Base-by-base conservation (phyloP, 1,284 basidiomycete genomes). In the Cutaneotrichosporon arboriforme region DNA sequence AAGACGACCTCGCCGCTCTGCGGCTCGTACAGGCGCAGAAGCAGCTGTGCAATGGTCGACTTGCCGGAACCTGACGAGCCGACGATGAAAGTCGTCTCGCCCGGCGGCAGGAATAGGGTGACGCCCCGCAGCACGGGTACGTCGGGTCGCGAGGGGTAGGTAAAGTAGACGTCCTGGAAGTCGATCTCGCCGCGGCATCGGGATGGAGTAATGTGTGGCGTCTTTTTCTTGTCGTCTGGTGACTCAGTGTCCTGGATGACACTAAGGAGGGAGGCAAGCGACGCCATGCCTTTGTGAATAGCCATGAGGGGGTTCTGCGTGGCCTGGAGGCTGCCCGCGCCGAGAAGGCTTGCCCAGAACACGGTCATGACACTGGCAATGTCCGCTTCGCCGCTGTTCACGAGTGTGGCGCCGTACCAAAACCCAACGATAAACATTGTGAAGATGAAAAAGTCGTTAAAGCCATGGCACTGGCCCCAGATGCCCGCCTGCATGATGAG, bases 401-500 rank as follows among this genome's bases (percentile, higher is more conserved):
- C 90, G 49, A 97, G 81, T 67, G 87, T 85, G 3, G 87, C 82
- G 13, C 94, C 96, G 70, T 87, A 97, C 89, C 92, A 97, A 76
- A 97, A 97, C 1, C 88, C 92, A 66, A 92, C 87, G 10, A 97
- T 90, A 75, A 97, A 97, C 83, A 96, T 97, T 34, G 83, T 81
- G 78, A 94, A 86, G 59, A 86, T 82, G 46, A 88, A 78, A 69
- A 90, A 87, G 66, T 92, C 88, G 10, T 81, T 81, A 4, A 84
- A 57, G 22, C 84, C 87, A 3, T 81, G 77, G 8, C 85, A 84
- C 36, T 84, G 38, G 4, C 85, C 88, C 89, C 90, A 97, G 15
- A 92, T 79, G 17, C 79, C 69, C 49, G 84, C 82, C 59, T 87
- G 80, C 21, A 61, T 60, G 36, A 72, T 61, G 46, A 77, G 72